phyloP scores from a whole-genome alignment of 2,329 filamentous ascomycete species.

The Hypoxylon sp. region DNA sequence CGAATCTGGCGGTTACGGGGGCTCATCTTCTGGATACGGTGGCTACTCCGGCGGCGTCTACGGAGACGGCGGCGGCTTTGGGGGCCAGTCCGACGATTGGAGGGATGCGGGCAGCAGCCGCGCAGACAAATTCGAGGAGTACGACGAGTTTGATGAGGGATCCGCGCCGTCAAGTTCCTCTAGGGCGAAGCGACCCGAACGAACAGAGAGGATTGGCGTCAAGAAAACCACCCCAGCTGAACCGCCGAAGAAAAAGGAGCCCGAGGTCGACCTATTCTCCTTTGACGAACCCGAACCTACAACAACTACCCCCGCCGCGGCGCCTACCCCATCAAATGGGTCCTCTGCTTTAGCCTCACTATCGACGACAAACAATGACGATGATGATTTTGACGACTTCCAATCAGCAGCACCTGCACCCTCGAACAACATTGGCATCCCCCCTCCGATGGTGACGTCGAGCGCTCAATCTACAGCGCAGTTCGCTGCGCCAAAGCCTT shows the following conservation, averaged over 20 bases:
- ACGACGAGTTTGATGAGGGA: slow-evolving; percentile 94
- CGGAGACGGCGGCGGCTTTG: slow-evolving; percentile 95
- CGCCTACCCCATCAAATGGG: slow-evolving; percentile 61
- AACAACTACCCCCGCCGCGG: slow-evolving; percentile 58
- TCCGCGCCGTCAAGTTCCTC: slow-evolving; percentile 66
- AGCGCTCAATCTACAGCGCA: slow-evolving; percentile 72
- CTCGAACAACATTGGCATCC: slow-evolving; percentile 60
- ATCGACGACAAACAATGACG: slow-evolving; percentile 68
- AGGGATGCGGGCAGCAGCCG: slow-evolving; percentile 72
- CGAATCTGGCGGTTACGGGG: slow-evolving; percentile 81
- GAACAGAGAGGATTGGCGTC: slow-evolving; percentile 59
- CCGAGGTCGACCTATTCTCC: slow-evolving; percentile 92
- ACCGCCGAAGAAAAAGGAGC: slow-evolving; percentile 84
- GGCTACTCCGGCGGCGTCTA: slow-evolving; percentile 83
- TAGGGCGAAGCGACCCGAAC: slow-evolving; percentile 66
- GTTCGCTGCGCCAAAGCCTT: slow-evolving; percentile 85
- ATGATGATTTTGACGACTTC: slow-evolving; percentile 98
- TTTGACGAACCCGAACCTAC: slow-evolving; percentile 82
- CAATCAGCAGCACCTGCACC: slow-evolving; percentile 82
- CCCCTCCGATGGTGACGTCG: slow-evolving; percentile 65
- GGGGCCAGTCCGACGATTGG: slow-evolving; percentile 81
- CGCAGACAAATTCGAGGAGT: slow-evolving; percentile 91
- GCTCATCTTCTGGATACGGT: slow-evolving; percentile 66
- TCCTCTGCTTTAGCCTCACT: slow-evolving; percentile 65
- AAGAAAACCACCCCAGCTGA: slow-evolving; percentile 69